These are phyloP conservation scores for Aurantiochytrium sp. DNA, from an alignment of 108 stramenopile species.

Conservation along the genomic window DNA sequence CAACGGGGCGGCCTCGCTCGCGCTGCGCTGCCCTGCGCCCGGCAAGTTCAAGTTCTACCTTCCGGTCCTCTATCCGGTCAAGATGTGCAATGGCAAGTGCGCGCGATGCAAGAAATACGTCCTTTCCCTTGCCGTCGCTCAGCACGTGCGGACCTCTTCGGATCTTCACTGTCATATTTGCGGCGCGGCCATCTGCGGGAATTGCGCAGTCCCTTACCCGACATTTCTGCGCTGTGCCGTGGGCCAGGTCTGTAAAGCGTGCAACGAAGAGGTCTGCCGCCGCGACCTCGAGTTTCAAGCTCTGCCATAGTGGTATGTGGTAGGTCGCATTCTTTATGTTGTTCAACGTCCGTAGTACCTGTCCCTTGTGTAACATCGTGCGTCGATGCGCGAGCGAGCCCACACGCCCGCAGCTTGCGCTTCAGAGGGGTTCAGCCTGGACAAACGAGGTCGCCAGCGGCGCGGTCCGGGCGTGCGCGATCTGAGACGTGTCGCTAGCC, in stretches of 20 bases:
- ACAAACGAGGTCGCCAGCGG: too few relatives aligned
- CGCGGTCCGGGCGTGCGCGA: too few relatives aligned
- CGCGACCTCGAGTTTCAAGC: neutral
- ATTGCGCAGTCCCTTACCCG: neutral
- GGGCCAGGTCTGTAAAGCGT: neutral
- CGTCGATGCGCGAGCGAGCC: too few relatives aligned
- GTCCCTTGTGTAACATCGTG: too few relatives aligned
- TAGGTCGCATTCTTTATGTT: too few relatives aligned
- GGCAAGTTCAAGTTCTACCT: neutral
- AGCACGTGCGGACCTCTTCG: neutral
- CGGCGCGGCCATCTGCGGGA: neutral
- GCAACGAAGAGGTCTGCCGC: neutral
- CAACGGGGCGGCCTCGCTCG: neutral
- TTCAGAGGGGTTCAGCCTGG: too few relatives aligned
- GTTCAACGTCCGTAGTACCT: too few relatives aligned
- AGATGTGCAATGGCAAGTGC: neutral
- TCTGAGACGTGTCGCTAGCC: too few relatives aligned
- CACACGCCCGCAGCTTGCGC: too few relatives aligned
- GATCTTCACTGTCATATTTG: neutral
- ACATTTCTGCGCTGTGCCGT: neutral
- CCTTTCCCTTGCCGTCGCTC: neutral
- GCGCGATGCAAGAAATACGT: neutral
- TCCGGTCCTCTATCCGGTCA: neutral
- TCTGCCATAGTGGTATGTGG: neutral
- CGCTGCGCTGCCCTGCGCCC: neutral